Evolutionary conservation across 768 basidiomycete species (phyloP).

Genomic region (Calocybe gangraenosa): DNA sequence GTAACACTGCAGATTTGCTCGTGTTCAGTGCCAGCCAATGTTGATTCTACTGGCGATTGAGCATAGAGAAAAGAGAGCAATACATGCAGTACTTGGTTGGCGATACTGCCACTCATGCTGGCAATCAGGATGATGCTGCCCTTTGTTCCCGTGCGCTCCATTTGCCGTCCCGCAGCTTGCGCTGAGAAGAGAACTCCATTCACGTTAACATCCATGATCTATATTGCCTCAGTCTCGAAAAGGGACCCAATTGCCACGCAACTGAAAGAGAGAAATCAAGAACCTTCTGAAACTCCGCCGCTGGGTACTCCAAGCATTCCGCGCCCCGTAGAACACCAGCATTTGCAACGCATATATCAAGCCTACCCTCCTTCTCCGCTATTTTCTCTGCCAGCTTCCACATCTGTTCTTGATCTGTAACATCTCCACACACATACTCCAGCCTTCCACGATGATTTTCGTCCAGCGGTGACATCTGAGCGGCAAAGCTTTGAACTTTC

Average conservation of each 20-base stretch:
- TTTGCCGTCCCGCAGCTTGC: conserved; percentile 56
- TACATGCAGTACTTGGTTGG: conserved; percentile 49
- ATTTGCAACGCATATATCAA: conserved; percentile 65
- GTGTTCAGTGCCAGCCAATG: conserved; percentile 72
- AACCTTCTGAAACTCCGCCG: conserved; percentile 52
- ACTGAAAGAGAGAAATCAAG: conserved; percentile 9
- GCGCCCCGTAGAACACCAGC: conserved; percentile 54
- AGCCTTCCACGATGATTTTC: conserved; percentile 22
- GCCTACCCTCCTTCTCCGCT: conserved; percentile 50
- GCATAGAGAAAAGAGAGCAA: not conserved
- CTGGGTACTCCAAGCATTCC: conserved; percentile 55
- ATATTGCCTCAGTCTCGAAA: not conserved
- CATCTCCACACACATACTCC: conserved; percentile 53
- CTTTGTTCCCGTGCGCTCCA: conserved; percentile 40
- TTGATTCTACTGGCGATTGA: conserved; percentile 38
- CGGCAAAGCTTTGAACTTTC: conserved; percentile 41
- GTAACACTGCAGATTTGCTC: conserved; percentile 74
- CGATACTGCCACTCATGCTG: conserved; percentile 58
- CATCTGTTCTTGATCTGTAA: conserved; percentile 46
- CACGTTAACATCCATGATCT: conserved; percentile 62
- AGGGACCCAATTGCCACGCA: not conserved
- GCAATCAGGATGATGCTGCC: conserved; percentile 60
- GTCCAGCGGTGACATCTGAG: conserved; percentile 20
- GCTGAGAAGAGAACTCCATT: conserved; percentile 56
- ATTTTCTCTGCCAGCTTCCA: conserved; percentile 50